A percentile compares a stretch with the other conserved stretches of the same genome.
Evolutionary conservation across 2,329 filamentous ascomycete species (phyloP).

Genomic region (Colletotrichum coccodes): DNA sequence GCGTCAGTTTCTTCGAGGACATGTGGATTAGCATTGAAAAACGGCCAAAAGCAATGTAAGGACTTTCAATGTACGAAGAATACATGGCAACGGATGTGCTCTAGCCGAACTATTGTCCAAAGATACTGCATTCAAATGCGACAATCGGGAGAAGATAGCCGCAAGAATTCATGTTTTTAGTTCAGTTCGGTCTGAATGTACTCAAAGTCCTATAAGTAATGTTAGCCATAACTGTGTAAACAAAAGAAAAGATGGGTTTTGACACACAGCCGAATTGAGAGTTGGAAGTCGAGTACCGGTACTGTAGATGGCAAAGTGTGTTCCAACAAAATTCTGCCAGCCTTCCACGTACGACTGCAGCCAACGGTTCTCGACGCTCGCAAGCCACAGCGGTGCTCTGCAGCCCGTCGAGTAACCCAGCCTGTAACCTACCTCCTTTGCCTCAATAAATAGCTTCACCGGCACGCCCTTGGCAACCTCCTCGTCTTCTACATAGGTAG

Average conservation of each 20-base stretch:
- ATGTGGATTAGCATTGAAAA: constrained; percentile 48
- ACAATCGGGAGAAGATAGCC: not conserved
- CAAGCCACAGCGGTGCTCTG: constrained; percentile 24
- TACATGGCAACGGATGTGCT: rapidly evolving
- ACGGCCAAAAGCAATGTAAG: constrained; percentile 19
- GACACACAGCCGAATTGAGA: constrained; percentile 22
- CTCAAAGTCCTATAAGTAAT: constrained; percentile 21
- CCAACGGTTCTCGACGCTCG: constrained; percentile 24
- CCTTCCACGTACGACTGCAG: constrained; percentile 29
- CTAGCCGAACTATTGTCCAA: not conserved
- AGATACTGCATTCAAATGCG: not conserved
- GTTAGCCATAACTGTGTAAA: not conserved
- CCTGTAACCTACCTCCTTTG: constrained; percentile 16
- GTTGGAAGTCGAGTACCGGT: constrained; percentile 27
- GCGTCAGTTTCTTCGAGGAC: constrained; percentile 52
- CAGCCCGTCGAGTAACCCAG: constrained; percentile 26
- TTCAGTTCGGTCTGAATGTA: constrained; percentile 30
- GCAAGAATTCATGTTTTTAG: not conserved
- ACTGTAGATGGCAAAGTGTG: constrained; percentile 32
- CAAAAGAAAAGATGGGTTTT: rapidly evolving
- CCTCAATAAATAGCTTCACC: constrained; percentile 31
- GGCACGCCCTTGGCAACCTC: constrained; percentile 25
- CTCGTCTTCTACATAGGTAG: constrained; percentile 30
- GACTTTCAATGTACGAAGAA: not conserved
- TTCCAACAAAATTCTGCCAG: constrained; percentile 34